A percentile compares a stretch with the other conserved stretches of the same genome.
These are phyloP conservation scores for Skeletonema menzelii DNA, from an alignment of 108 stramenopile species.

Conservation along the genomic window DNA sequence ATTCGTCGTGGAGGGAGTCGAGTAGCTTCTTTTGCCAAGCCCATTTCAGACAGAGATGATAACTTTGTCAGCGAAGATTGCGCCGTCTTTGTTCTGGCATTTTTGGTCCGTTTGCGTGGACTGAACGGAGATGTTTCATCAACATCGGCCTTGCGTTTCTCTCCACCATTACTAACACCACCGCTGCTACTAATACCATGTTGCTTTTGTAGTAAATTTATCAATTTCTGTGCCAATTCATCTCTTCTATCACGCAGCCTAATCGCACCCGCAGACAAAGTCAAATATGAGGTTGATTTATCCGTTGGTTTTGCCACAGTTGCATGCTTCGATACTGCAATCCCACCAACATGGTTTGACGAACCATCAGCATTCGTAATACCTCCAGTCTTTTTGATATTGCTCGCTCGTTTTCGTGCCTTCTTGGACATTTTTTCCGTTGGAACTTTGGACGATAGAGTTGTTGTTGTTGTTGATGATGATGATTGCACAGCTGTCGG, in stretches of 20 bases:
- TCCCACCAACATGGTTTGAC: background rate
- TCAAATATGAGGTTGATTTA: background rate
- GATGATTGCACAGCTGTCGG: background rate
- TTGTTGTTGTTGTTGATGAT: background rate
- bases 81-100: background rate
- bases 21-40: background rate
- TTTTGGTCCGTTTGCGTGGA: background rate
- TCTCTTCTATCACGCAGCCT: background rate
- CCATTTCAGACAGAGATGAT: background rate
- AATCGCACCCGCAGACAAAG: background rate
- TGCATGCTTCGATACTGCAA: background rate
- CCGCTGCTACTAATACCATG: background rate
- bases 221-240: slow-evolving; percentile 1
- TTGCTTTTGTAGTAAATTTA: background rate
- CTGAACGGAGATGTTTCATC: background rate
- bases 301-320: background rate
- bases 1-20: slow-evolving; percentile 63
- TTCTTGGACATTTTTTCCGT: background rate
- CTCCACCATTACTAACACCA: background rate
- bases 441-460: background rate
- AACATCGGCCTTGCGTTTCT: background rate
- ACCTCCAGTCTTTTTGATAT: slow-evolving; percentile 1
- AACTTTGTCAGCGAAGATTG: background rate
- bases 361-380: background rate
- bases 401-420: background rate